Evolutionary conservation across 352 stramenopile genomes (phyloP), one percentile per base, ranked within the genome.

Genomic region (Phytopythium boreale): DNA sequence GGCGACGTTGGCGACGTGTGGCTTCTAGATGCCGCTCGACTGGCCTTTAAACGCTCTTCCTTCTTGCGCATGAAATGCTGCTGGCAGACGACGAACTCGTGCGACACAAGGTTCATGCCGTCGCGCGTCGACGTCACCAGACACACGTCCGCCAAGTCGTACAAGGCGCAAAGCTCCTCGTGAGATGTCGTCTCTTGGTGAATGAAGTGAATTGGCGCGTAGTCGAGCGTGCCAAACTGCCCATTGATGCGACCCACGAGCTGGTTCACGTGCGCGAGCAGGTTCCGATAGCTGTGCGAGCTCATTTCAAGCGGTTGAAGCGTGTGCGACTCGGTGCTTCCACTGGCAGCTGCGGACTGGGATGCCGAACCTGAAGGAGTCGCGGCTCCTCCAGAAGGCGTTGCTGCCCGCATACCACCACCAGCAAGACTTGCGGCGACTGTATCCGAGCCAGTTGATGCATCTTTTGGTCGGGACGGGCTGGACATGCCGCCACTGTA

Each of bases 131-230:
- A 95, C 2, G 89, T 97, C 36, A 97, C 89, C 44, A 97, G 47
- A 41, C 89, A 97, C 47, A 96, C 88, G 58, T 97, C 87, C 9
- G 90, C 90, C 46, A 96, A 53, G 59, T 96, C 87, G 65, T 97
- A 97, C 7, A 96, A 74, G 22, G 90, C 90, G 52, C 89, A 93
- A 29, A 97, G 68, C 68, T 97, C 88, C 59, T 96, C 90, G 61
- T 95, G 84, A 9, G 76, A 77, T 22, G 85, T 90, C 34, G 68
- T 68, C 46, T 74, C 77, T 61, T 95, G 88, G 67, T 96, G 89
- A 49, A 97, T 95, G 72, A 96, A 97, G 61, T 97, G 88, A 62
- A 97, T 95, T n/a, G 90, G 90, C 20, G 82, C 74, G 72, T 96
- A 96, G 70, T 96, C 88, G 1, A 97, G 63, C 37, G 84, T 92